Percentiles rank a stretch among this genome's conserved stretches.
phyloP scores from a whole-genome alignment of 495 filamentous ascomycete species.

The Immersiella caudata region DNA sequence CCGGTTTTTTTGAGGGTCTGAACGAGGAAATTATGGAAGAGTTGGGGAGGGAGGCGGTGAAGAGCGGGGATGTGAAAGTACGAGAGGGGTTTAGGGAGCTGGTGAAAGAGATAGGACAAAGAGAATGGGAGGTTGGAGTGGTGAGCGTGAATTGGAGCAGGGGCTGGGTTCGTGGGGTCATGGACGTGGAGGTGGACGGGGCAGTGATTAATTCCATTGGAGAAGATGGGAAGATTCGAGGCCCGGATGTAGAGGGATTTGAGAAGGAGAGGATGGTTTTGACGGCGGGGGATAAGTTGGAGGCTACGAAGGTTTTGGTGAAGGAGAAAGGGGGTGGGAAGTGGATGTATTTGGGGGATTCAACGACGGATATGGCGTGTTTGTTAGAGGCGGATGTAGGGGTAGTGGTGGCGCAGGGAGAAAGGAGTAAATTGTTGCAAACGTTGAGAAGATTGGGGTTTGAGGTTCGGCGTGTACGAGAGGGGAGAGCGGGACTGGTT shows the following conservation, averaged over 20 bases:
- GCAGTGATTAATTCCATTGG: conserved; percentile 38
- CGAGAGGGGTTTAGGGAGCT: conserved; percentile 43
- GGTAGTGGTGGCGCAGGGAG: conserved; percentile 43
- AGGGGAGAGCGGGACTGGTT: conserved; percentile 19
- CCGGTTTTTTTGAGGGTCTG: conserved; percentile 41
- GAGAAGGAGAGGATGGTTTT: conserved; percentile 21
- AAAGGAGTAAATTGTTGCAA: conserved; percentile 38
- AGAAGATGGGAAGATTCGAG: conserved; percentile 37
- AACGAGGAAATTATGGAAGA: conserved; percentile 21
- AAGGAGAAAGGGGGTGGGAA: neutral
- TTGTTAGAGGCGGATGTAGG: conserved; percentile 40
- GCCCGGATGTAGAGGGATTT: conserved; percentile 35
- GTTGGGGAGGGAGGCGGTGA: conserved; percentile 35
- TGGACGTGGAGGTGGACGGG: conserved; percentile 10
- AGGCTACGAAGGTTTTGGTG: conserved; percentile 23
- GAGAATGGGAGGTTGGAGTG: conserved; percentile 39
- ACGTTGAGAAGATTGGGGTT: conserved; percentile 42
- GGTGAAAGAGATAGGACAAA: conserved; percentile 20
- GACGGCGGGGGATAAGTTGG: conserved; percentile 33
- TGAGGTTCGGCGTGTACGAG: conserved; percentile 38
- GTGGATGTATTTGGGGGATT: conserved; percentile 41
- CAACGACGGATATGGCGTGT: conserved; percentile 41
- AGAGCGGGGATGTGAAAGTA: conserved; percentile 32
- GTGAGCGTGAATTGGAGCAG: conserved; percentile 52
- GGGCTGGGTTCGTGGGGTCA: conserved; percentile 42